Percentiles rank a stretch among this genome's conserved stretches.
phyloP scores from a whole-genome alignment of 371 early-diverging fungal species.

The Syncephalastrum sp. region DNA sequence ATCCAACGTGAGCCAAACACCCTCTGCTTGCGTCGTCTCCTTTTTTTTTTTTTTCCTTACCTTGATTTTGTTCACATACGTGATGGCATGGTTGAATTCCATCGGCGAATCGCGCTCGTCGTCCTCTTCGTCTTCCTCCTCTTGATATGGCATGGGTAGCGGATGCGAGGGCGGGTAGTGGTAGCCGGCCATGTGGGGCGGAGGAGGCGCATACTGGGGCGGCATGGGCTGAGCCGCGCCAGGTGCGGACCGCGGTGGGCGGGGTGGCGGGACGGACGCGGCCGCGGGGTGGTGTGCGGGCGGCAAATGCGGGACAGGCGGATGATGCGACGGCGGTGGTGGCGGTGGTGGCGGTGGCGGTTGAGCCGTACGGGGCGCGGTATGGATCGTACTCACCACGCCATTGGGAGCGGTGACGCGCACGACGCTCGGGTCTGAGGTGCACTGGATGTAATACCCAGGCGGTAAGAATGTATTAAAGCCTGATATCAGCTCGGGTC shows the following conservation, averaged over 20 bases:
- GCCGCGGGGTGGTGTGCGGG: background rate
- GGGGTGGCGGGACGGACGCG: background rate
- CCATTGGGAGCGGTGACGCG: slow-evolving; percentile 86
- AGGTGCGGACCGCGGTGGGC: slow-evolving; percentile 6
- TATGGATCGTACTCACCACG: slow-evolving; percentile 56
- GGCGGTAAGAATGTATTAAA: slow-evolving; percentile 99
- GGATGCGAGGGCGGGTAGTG: slow-evolving; percentile 8
- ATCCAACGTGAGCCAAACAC: background rate
- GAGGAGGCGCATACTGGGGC: slow-evolving; percentile 5
- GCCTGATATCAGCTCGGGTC: slow-evolving; percentile 88
- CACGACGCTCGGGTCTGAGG: slow-evolving; percentile 68
- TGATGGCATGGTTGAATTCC: slow-evolving; percentile 94
- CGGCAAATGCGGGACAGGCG: slow-evolving; percentile 7
- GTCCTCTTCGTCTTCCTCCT: slow-evolving; percentile 2
- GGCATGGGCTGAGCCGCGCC: slow-evolving; percentile 2
- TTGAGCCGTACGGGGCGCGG: slow-evolving; percentile 60
- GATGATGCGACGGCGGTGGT: slow-evolving; percentile 14
- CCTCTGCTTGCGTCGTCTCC: no score
- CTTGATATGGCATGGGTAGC: background rate
- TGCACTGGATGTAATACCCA: slow-evolving; percentile 90
- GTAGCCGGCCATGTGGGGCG: background rate
- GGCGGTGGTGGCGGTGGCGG: slow-evolving; percentile 26
- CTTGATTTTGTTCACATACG: slow-evolving; percentile 95
- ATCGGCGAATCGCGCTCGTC: slow-evolving; percentile 51
- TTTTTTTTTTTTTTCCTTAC: slow-evolving; percentile 23